Evolutionary conservation across 2,329 filamentous ascomycete genomes (phyloP), one percentile per base, ranked within the genome.

Genomic region (Talaromyces sp.): DNA sequence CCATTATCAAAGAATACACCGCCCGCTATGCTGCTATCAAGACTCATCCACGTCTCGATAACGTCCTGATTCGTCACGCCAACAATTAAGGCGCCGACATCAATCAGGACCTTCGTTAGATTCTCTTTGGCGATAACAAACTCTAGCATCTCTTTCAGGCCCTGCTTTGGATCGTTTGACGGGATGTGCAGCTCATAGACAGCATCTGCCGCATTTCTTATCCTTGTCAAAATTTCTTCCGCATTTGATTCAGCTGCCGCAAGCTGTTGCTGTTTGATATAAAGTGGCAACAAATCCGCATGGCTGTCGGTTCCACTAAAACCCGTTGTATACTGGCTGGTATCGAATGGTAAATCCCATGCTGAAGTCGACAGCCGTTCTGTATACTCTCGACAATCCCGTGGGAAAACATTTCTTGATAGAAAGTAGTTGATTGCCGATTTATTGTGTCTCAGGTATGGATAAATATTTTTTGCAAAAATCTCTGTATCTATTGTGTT

Each of bases 241-340:
- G 62, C 61, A 55, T 87, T 89, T 41, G 35, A 38, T n/a, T 85
- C 80, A 0, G 73, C 66, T 4, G 76, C 77, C 0, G 91, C 70
- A 0, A 92, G 68, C 61, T 86, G 77, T 0, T 80, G 71, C 31
- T 89, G 85, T 0, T 74, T 65, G 0, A 90, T 78, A 0, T 66
- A 73, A 0, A 87, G 65, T 0, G 88, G 87, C 0, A 91, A 74
- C 0, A 87, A 67, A n/a, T 79, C 74, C 11, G 79, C 72, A 0
- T 82, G 84, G 64, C 91, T 88, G 26, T 85, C 87, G 0, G 88
- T 91, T 0, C 88, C 88, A 58, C 85, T 89, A 66, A 91, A 91
- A 0, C 88, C 88, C 0, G 84, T 86, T 0, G 81, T 85, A 0
- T 80, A 77, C 21, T 54, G 14, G 6, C 3, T 29, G 12, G 54